phyloP scores from a whole-genome alignment of 1,284 basidiomycete genomes.

The Cystobasidium sp. region DNA sequence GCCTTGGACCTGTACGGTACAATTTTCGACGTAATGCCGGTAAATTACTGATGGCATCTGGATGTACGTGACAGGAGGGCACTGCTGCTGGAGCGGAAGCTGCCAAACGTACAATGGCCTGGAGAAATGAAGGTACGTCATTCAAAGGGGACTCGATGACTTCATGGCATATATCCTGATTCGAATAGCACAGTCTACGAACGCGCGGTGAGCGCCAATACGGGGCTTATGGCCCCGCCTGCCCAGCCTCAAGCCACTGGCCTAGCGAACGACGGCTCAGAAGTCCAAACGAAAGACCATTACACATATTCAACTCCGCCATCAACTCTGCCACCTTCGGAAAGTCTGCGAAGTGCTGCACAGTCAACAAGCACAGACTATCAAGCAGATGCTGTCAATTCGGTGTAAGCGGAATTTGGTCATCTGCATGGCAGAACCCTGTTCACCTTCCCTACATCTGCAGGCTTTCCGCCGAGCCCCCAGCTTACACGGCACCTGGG shows the following conservation, averaged over 20 bases:
- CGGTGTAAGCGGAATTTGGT: no score
- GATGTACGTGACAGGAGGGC: background rate
- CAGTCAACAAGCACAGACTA: no score
- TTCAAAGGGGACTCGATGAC: background rate
- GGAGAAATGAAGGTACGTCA: background rate
- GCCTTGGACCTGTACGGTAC: constrained; percentile 24
- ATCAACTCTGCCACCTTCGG: no score
- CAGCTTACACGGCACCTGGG: no score
- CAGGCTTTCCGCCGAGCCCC: no score
- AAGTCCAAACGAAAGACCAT: no score
- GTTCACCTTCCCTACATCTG: no score
- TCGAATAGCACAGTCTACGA: background rate
- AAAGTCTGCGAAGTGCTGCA: no score
- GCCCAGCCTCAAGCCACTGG: background rate
- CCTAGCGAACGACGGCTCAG: background rate
- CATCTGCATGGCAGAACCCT: no score
- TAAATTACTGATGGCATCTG: background rate
- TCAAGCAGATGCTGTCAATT: no score
- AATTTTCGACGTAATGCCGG: background rate
- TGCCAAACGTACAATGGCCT: background rate
- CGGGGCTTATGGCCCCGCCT: background rate
- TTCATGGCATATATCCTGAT: no score
- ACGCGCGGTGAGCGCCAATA: background rate
- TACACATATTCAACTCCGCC: no score
- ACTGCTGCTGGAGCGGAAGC: background rate